Evolutionary conservation across 106 monocot species (phyloP), one percentile per base, ranked within the genome.

Genomic region (Platanthera zijinensis): DNA sequence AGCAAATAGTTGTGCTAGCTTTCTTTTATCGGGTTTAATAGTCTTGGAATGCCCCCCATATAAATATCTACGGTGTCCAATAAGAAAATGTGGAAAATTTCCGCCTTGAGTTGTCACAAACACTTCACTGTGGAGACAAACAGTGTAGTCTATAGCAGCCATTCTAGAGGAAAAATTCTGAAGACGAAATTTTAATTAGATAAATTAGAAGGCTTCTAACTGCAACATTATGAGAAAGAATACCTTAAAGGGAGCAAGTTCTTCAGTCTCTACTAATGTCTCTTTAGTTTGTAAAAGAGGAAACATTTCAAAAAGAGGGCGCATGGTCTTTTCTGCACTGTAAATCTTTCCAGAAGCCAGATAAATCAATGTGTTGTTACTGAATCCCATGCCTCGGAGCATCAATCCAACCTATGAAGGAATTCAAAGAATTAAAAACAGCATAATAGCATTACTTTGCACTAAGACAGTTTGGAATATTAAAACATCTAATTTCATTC

Each of bases 71-170:
- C 97, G 89, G 74, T 99, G 97, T 28, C 97, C 97, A 61, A 99
- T 86, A 52, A 99, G 78, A 73, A 99, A 85, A 57, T 99, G 97
- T 64, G 97, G 94, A 69, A 99, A 99, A 64, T 99, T 99, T 73
- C 97, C 97, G 66, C 97, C 97, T 90, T 99, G 97, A 39, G 97
- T 99, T 25, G 94, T 89, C 77, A 99, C 91, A 85, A 99, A 99
- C 52, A 99, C 94, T 85, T 99, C 97, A 76, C 97, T 90, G 54
- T 92, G 89, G 81, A 99, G 91, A 72, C 94, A 99, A 32, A 99
- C 97, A 57, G 82, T 90, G 77, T 97, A 97, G 77, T 97, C 97
- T 78, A 97, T 82, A 57, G 97, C 97, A 73, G 97, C 97, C 97
- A 97, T 86, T 78, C 94, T 89, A 70, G 97, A 99, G 53, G 94